These are phyloP conservation scores for Anisodus acutangulus DNA, from an alignment of 257 asterid species.

Conservation along the genomic window DNA sequence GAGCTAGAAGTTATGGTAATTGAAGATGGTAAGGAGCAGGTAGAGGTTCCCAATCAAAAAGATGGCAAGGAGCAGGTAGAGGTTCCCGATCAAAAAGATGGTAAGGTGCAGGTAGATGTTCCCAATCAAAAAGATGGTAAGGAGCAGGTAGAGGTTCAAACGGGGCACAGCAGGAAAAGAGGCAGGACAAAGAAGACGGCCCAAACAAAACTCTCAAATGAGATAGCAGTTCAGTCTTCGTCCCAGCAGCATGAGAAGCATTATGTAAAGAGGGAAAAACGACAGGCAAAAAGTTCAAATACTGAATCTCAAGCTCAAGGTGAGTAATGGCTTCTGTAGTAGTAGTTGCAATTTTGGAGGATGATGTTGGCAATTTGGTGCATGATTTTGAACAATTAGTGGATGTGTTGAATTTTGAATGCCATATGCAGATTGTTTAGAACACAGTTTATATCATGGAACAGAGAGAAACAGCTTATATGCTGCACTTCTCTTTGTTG, in stretches of 20 bases:
- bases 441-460: background rate
- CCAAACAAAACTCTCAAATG: slow-evolving; percentile 34
- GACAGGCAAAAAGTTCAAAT: slow-evolving; percentile 36
- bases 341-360: background rate
- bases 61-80: no score
- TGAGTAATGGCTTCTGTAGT: slow-evolving; percentile 29
- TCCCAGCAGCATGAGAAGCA: slow-evolving; percentile 40
- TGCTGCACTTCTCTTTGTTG: slow-evolving; percentile 26
- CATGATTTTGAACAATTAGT: background rate
- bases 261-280: slow-evolving; percentile 50
- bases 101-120: no score
- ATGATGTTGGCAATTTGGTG: slow-evolving; percentile 10
- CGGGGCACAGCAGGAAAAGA: slow-evolving; percentile 37
- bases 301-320: slow-evolving; percentile 48
- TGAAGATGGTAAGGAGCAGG: slow-evolving; percentile 29
- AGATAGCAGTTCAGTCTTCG: slow-evolving; percentile 42
- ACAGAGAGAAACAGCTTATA: background rate
- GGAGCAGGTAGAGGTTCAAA: background rate
- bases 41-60: no score
- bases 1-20: slow-evolving; percentile 30
- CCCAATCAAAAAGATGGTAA: no score
- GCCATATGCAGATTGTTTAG: background rate
- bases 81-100: no score
- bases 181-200: slow-evolving; percentile 31
- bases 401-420: background rate